Base-by-base conservation (phyloP, 306 rosid species). In the Prunus fruticosa region DNA sequence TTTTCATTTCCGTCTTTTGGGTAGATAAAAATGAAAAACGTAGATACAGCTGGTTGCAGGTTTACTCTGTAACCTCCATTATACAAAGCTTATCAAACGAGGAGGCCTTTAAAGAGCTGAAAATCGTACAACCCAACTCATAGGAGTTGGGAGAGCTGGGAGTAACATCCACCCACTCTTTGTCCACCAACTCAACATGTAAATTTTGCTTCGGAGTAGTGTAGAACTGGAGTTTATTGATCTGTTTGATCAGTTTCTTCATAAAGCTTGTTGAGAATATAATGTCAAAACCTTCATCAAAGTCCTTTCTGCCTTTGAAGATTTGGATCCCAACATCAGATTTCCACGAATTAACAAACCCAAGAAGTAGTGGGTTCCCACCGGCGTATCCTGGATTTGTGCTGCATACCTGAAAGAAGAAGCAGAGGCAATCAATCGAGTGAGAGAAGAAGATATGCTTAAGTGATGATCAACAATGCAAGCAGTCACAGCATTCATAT, bases 111-210 rank as follows among this genome's bases (percentile, higher is more conserved):
- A 92, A 81, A 76, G 84, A 82, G 82, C 92, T 87, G 80, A 85
- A 89, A 71, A 92, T 84, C 16, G 92, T 79, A 82, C 92, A 84
- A 80, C 84, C 78, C 20, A 95, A 80, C 69, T 90, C 93, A 70
- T 34, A 86, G 47, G 98, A 95, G 84, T 92, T 92, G 5, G 91
- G 87, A 32, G 65, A 75, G 78, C 92, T 73, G 22, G 97, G 86
- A 38, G 82, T 79, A 52, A 92, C 87, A 38, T 91, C 87, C 69
- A 92, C 80, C 98, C 96, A 95, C 25, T 95, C 96, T 72, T 95
- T 88, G 41, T 82, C 97, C 63, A 83, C 88, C 81, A 81, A 70
- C 80, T 92, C 92, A 50, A 90, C 90, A 71, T 75, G 82, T 15
- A 87, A 74, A 85, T 82, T 84, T 79, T 87, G 84, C 86, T 82